Conservation (phyloP, 306 rosid genomes). For the Calophaca sinica region DNA sequence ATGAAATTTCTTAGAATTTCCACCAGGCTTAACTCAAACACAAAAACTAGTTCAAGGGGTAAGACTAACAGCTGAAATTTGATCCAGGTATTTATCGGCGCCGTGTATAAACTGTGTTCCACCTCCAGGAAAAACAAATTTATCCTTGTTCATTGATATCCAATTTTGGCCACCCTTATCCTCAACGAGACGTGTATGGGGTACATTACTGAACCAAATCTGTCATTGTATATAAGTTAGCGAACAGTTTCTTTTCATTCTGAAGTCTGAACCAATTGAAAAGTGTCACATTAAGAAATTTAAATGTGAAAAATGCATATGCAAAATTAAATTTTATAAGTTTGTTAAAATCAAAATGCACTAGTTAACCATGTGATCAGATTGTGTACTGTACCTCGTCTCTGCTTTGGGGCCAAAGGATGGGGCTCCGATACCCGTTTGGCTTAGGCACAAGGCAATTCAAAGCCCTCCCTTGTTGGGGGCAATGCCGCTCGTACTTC, state of each 20-base stretch:
- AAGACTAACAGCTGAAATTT: slow-evolving; percentile 65
- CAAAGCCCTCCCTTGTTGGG: slow-evolving; percentile 55
- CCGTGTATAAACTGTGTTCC: slow-evolving; percentile 88
- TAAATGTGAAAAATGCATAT: neutral
- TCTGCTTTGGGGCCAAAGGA: slow-evolving; percentile 85
- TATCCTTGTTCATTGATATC: slow-evolving; percentile 70
- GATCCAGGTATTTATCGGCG: slow-evolving; percentile 76
- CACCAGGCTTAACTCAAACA: neutral
- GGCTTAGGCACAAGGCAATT: slow-evolving; percentile 78
- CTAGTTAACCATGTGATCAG: too few species aligned
- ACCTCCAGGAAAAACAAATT: slow-evolving; percentile 79
- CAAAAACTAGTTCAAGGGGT: neutral
- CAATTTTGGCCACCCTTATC: slow-evolving; percentile 92
- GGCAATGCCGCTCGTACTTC: slow-evolving; percentile 84
- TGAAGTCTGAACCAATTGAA: slow-evolving; percentile 21
- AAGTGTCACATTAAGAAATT: slow-evolving; percentile 13
- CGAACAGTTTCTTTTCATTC: slow-evolving; percentile 26
- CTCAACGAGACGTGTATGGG: slow-evolving; percentile 79
- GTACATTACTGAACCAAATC: slow-evolving; percentile 94
- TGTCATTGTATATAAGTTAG: slow-evolving; percentile 51
- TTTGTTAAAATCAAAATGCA: too few species aligned
- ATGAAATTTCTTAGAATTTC: neutral
- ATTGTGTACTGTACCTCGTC: slow-evolving; percentile 64
- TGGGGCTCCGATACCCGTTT: slow-evolving; percentile 60
- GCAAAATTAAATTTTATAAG: too few species aligned